Evolutionary conservation across 805 yeast species (phyloP).

Genomic region (Candida tibetensis): DNA sequence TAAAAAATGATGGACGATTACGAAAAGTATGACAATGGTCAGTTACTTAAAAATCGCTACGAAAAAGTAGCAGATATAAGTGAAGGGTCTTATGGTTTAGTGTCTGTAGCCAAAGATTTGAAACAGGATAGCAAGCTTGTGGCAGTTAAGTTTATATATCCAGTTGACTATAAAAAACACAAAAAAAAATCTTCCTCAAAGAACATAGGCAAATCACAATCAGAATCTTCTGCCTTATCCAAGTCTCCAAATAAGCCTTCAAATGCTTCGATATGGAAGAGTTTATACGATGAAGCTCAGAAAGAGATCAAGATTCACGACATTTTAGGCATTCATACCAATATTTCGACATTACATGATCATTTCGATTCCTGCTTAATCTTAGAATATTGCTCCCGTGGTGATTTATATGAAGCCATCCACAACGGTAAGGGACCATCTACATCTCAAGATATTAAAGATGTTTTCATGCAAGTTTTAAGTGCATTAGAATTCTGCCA

Average conservation of each 20-base stretch:
- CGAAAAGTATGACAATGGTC: conserved; percentile 37
- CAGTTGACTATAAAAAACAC: conserved; percentile 41
- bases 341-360: conserved; percentile 47
- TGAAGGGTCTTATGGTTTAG: conserved; percentile 93
- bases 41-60: conserved; percentile 60
- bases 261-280: conserved; percentile 24
- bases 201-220: conserved; percentile 15
- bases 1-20: conserved; percentile 38
- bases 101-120: conserved; percentile 78
- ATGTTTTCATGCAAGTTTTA: conserved; percentile 50
- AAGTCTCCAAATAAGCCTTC: conserved; percentile 13
- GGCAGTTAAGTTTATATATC: conserved; percentile 83
- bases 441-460: conserved; percentile 52
- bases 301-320: conserved; percentile 67
- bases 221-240: background rate
- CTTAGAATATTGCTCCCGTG: conserved; percentile 82
- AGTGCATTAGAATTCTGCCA: conserved; percentile 53
- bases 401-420: conserved; percentile 82
- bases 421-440: conserved; percentile 62
- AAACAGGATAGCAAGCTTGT: conserved; percentile 48
- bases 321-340: conserved; percentile 52
- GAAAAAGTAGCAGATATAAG: conserved; percentile 70
- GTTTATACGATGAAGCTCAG: conserved; percentile 53
- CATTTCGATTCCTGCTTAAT: conserved; percentile 51
- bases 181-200: conserved; percentile 19